phyloP scores from a whole-genome alignment of 305 asterid genomes.

The Fraxinus paxiana region DNA sequence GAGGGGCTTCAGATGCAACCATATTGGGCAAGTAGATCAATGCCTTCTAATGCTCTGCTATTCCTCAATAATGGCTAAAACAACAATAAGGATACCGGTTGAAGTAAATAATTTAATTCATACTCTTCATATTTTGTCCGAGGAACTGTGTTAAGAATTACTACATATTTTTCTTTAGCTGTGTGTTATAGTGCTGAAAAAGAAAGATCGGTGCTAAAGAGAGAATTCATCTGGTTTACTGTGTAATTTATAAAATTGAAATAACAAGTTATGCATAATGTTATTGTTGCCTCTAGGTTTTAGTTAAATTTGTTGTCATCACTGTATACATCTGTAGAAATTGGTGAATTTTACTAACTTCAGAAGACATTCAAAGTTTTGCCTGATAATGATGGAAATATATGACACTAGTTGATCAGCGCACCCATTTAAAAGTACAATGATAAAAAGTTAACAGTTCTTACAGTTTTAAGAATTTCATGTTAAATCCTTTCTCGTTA shows the following conservation, averaged over 20 bases:
- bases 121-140: neutral
- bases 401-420: neutral
- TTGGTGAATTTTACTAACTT: conserved; percentile 12
- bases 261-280: neutral
- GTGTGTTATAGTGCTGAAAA: neutral
- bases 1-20: neutral
- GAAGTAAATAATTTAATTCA: neutral
- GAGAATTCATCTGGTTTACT: neutral
- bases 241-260: neutral
- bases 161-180: neutral
- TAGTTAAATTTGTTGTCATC: neutral
- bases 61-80: neutral
- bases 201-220: neutral
- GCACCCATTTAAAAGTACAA: neutral
- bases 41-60: neutral
- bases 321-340: neutral
- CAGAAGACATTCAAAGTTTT: conserved; percentile 7
- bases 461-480: neutral
- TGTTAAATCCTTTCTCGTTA: neutral
- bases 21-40: neutral
- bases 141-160: neutral
- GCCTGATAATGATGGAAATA: neutral
- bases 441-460: neutral
- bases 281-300: neutral
- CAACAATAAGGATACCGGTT: neutral